Evolutionary conservation across 2,329 filamentous ascomycete species (phyloP), one percentile per base, ranked within the genome.

Genomic region (Alternaria sp.): DNA sequence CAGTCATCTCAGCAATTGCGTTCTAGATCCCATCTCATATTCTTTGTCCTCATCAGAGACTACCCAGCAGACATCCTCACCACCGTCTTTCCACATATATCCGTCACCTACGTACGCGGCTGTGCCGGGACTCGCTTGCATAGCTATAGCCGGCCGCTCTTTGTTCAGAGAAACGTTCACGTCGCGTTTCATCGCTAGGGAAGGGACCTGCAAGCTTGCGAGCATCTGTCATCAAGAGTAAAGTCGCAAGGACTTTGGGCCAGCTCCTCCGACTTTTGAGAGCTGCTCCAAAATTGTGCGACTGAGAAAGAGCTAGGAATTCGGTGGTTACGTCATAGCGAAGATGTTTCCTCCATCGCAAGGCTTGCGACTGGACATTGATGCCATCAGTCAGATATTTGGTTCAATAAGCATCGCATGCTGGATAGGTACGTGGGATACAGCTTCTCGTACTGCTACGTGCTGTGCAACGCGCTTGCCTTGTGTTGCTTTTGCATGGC

Each of bases 381-480:
- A 96, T 77, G 93, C 94, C 64, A 89, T 97, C 73, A 96, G 93
- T 72, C 95, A 95, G 58, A 97, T 97, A 73, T 93, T 91, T 81
- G 95, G 94, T 36, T 97, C 94, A 9, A 94, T 99, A 71, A 97
- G 93, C 49, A 97, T 99, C 77, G 94, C 94, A 54, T 97, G 94
- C 79, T 97, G 96, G 96, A 92, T 98, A 61, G 77, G 76, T 78
- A 70, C 45, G 67, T 51, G 23, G n/a, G 17, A 30, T 36, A 7
- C 17, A 12, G 12, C 32, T 30, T 32, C 25, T 13, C 54, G 32
- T 46, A 9, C 32, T 36, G 15, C 45, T 28, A 12, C 1, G 26
- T 17, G 15, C 15, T 19, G 49, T 40, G 17, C 51, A 36, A 43
- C 28, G 19, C 30, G 30, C 54, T 28, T 55, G 26, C 44, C 30